These are phyloP conservation scores for Plenodomus tracheiphilus DNA, from an alignment of 2,329 filamentous ascomycete genomes.

Conservation along the genomic window DNA sequence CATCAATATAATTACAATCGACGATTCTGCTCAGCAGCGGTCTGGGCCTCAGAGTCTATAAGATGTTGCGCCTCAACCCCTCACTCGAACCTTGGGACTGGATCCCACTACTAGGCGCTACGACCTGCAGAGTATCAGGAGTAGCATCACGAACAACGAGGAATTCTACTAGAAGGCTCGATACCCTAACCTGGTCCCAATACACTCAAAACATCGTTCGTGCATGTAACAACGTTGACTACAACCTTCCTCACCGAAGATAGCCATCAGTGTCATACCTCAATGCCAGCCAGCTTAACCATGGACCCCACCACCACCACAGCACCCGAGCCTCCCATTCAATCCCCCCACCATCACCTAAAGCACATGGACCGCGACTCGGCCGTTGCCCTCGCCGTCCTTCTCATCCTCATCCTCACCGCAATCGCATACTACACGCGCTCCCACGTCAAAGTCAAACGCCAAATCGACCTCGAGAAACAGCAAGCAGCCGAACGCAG, in stretches of 20 bases:
- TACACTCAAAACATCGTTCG: too few relatives aligned
- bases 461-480: neutral
- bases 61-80: neutral
- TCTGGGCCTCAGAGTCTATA: neutral
- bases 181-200: too few relatives aligned
- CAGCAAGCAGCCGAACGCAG: neutral
- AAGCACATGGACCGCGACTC: conserved; percentile 11
- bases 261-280: neutral
- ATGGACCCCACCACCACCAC: neutral
- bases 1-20: neutral
- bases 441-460: neutral
- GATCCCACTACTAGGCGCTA: neutral
- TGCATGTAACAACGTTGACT: too few relatives aligned
- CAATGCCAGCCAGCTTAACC: neutral
- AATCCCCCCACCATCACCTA: neutral
- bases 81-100: neutral
- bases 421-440: neutral
- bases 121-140: too few relatives aligned
- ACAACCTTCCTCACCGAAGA: too few relatives aligned
- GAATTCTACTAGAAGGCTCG: neutral
- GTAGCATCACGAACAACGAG: neutral
- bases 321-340: neutral
- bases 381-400: conserved; percentile 11
- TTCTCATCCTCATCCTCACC: conserved; percentile 5
- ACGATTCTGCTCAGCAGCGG: neutral